These are phyloP conservation scores for Alternaria novae-zelandiae DNA, from an alignment of 2,329 filamentous ascomycete species.

Conservation along the genomic window DNA sequence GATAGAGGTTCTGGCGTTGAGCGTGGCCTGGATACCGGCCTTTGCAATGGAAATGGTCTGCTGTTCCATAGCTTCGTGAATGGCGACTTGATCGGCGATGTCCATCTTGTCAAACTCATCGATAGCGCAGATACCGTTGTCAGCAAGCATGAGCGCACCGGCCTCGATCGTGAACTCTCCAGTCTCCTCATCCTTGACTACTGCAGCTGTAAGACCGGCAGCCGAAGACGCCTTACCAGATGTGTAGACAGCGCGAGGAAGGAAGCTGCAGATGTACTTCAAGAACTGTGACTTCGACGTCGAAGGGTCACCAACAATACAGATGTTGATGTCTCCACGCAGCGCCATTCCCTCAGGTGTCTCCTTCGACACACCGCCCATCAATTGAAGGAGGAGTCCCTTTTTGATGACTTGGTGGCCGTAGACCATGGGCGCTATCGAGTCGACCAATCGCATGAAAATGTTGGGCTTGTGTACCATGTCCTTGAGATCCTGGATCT, in stretches of 20 bases:
- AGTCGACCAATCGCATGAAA: constrained; percentile 89
- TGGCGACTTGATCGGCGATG: constrained; percentile 93
- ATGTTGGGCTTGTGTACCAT: constrained; percentile 98
- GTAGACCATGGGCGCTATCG: constrained; percentile 95
- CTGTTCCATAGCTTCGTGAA: constrained; percentile 99
- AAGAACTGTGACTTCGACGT: constrained; percentile 98
- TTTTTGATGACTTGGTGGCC: constrained; percentile 98
- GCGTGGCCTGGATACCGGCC: constrained; percentile 94
- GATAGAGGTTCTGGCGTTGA: constrained; percentile 94
- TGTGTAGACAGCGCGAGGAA: constrained; percentile 96
- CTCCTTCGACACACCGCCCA: constrained; percentile 92
- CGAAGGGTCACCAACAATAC: constrained; percentile 94
- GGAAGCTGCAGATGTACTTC: constrained; percentile 96
- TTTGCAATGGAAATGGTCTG: constrained; percentile 99
- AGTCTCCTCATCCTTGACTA: constrained; percentile 97
- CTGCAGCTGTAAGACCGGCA: constrained; percentile 94
- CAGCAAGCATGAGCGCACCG: constrained; percentile 93
- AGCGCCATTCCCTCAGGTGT: constrained; percentile 95
- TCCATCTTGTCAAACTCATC: constrained; percentile 99
- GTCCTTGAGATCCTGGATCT: constrained; percentile 87
- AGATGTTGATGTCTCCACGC: constrained; percentile 98
- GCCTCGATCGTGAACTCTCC: constrained; percentile 99
- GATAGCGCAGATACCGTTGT: constrained; percentile 97
- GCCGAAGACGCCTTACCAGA: constrained; percentile 97
- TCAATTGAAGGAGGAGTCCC: constrained; percentile 87